These are phyloP conservation scores for Salicornia ramosissima DNA, from an alignment of 148 eudicot species.

Conservation along the genomic window DNA sequence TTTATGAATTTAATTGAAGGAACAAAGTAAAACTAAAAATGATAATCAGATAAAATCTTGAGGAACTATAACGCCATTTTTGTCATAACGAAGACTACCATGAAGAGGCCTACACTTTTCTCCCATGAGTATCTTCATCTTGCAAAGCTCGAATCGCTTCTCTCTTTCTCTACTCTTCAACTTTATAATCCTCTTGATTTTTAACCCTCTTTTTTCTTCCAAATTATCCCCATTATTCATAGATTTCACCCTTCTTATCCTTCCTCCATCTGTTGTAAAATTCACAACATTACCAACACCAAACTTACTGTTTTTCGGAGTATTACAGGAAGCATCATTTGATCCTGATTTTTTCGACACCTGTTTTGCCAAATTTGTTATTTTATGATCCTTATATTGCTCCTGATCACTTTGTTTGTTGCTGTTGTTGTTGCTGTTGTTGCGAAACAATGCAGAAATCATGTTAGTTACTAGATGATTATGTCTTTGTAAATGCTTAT, in stretches of 20 bases:
- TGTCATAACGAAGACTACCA: slow-evolving; percentile 48
- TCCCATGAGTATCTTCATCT: slow-evolving; percentile 73
- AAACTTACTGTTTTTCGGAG: neutral
- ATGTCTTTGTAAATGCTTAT: neutral
- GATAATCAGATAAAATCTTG: slow-evolving; percentile 32
- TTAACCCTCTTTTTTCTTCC: slow-evolving; percentile 18
- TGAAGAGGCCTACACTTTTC: slow-evolving; percentile 51
- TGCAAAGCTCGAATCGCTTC: slow-evolving; percentile 45
- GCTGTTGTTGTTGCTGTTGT: slow-evolving; percentile 8
- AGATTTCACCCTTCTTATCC: neutral
- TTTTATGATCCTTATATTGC: neutral
- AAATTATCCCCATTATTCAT: neutral
- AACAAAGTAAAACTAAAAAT: no score
- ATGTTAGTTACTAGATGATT: slow-evolving; percentile 13
- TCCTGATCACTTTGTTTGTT: slow-evolving; percentile 14
- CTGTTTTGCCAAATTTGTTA: slow-evolving; percentile 7
- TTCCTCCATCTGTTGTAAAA: slow-evolving; percentile 6
- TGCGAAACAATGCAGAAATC: slow-evolving; percentile 12
- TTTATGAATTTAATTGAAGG: no score
- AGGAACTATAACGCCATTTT: slow-evolving; percentile 50
- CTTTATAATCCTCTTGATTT: slow-evolving; percentile 18
- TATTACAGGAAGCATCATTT: neutral
- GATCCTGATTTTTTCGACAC: neutral
- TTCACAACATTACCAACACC: neutral
- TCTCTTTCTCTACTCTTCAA: slow-evolving; percentile 24